Evolutionary conservation across 2,329 filamentous ascomycete genomes (phyloP).

Genomic region (Microcyclosporella mali): DNA sequence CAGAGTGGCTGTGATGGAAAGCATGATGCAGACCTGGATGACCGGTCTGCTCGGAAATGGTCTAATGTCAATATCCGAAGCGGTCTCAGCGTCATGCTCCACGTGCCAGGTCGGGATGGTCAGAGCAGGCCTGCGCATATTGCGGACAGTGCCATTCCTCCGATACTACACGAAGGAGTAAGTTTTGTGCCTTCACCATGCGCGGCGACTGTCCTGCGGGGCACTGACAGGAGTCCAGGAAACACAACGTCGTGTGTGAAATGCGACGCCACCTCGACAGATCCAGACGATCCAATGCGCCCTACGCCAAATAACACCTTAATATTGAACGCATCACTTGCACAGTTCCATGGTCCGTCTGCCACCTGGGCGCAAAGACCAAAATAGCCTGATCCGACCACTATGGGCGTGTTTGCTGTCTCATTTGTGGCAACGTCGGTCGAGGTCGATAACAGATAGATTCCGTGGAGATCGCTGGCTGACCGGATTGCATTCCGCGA

Average conservation of each 20-base stretch:
- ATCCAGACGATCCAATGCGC: constrained; percentile 3
- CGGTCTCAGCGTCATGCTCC: constrained; percentile 8
- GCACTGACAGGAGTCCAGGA: constrained; percentile 8
- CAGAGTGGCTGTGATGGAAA: constrained; percentile 1
- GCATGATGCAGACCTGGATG: background rate
- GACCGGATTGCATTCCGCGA: too few relatives aligned
- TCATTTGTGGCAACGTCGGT: too few relatives aligned
- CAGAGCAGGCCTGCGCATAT: constrained; percentile 6
- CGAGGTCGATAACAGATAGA: too few relatives aligned
- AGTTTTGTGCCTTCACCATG: background rate
- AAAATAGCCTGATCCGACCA: too few relatives aligned
- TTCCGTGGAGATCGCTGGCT: too few relatives aligned
- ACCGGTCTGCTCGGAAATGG: constrained; percentile 15
- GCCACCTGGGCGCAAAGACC: too few relatives aligned
- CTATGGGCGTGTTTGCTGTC: too few relatives aligned
- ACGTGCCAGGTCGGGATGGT: constrained; percentile 12
- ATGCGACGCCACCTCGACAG: constrained; percentile 1
- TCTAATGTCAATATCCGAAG: constrained; percentile 11
- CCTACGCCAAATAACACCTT: background rate
- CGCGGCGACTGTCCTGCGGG: too few relatives aligned
- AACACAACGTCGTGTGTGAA: constrained; percentile 12
- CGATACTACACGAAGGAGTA: background rate
- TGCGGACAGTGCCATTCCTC: constrained; percentile 6
- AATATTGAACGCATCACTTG: too few relatives aligned
- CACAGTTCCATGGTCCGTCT: too few relatives aligned